A percentile compares a stretch with the other conserved stretches of the same genome.
Conservation (phyloP, 2,329 filamentous ascomycete species). For the Passalora sequoiae region DNA sequence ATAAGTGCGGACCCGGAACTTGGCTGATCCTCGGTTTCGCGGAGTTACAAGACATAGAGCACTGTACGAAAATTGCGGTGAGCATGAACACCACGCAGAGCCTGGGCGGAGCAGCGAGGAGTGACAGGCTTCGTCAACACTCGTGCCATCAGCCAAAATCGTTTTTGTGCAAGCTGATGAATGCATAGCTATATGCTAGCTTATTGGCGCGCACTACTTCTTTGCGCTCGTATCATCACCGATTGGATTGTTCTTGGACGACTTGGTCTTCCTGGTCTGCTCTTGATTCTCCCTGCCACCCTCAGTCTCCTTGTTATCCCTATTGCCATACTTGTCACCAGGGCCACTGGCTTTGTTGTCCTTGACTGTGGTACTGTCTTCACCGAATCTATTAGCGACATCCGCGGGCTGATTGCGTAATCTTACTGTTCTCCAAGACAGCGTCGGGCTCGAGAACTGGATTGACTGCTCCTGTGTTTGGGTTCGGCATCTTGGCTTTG, state of each 20-base stretch:
- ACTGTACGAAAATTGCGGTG: no score
- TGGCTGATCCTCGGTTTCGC: no score
- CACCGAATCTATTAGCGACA: neutral
- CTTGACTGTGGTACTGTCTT: neutral
- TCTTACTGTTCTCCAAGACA: slow-evolving; percentile 5
- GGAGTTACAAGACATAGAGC: no score
- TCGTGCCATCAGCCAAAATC: no score
- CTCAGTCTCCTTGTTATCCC: slow-evolving; percentile 11
- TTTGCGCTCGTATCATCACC: slow-evolving; percentile 11
- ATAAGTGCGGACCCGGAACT: no score
- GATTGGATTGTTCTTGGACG: slow-evolving; percentile 8
- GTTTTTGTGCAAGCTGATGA: no score
- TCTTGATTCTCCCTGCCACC: slow-evolving; percentile 11
- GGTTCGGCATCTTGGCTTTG: slow-evolving; percentile 12
- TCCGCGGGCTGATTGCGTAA: neutral
- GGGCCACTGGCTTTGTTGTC: slow-evolving; percentile 2
- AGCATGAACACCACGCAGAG: no score
- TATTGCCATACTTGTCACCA: slow-evolving; percentile 6
- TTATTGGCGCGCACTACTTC: no score
- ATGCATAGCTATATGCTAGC: no score
- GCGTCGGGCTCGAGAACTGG: slow-evolving; percentile 9
- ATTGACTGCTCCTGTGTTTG: slow-evolving; percentile 12
- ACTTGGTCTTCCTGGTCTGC: slow-evolving; percentile 9
- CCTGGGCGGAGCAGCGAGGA: no score
- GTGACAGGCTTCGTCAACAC: no score